Conservation (phyloP, 208 protist species). For the Crithidia mellificae region DNA sequence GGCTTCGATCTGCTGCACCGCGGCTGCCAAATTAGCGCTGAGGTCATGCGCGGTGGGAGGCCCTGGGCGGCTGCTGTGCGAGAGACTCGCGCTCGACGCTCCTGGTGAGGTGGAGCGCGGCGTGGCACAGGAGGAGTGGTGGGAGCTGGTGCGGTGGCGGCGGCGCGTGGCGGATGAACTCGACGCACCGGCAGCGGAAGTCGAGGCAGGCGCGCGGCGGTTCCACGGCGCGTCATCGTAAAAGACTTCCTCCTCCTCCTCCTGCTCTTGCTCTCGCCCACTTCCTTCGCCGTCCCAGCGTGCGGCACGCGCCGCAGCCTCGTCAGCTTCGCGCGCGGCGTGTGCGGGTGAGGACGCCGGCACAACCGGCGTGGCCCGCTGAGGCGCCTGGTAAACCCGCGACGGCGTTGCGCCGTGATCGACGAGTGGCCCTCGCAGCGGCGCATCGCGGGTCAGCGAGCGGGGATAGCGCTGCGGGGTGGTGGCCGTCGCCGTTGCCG, state of each 20-base stretch:
- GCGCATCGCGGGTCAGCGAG: conserved; percentile 24
- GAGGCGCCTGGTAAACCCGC: conserved; percentile 7
- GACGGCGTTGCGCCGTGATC: background rate
- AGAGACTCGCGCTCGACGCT: background rate
- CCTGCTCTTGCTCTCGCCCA: no score
- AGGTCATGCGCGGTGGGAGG: background rate
- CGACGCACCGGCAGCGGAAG: no score
- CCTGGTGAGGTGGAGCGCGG: background rate
- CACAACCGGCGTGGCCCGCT: conserved; percentile 13
- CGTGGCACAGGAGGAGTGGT: background rate
- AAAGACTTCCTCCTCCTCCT: conserved; percentile 7
- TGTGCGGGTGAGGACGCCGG: background rate
- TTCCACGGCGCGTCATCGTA: conserved; percentile 13
- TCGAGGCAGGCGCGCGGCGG: background rate
- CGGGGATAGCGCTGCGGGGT: conserved; percentile 24
- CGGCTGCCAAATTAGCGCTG: conserved; percentile 13
- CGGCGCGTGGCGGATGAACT: background rate
- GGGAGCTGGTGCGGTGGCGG: background rate
- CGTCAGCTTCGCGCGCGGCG: background rate
- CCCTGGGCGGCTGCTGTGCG: background rate
- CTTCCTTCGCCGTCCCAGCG: conserved; percentile 5
- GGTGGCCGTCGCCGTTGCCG: background rate
- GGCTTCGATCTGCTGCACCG: conserved; percentile 27
- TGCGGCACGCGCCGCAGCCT: background rate
- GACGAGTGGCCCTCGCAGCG: background rate